A percentile compares a stretch with the other conserved stretches of the same genome.
These are phyloP conservation scores for Ascochyta pisi DNA, from an alignment of 2,329 filamentous ascomycete species.

Conservation along the genomic window DNA sequence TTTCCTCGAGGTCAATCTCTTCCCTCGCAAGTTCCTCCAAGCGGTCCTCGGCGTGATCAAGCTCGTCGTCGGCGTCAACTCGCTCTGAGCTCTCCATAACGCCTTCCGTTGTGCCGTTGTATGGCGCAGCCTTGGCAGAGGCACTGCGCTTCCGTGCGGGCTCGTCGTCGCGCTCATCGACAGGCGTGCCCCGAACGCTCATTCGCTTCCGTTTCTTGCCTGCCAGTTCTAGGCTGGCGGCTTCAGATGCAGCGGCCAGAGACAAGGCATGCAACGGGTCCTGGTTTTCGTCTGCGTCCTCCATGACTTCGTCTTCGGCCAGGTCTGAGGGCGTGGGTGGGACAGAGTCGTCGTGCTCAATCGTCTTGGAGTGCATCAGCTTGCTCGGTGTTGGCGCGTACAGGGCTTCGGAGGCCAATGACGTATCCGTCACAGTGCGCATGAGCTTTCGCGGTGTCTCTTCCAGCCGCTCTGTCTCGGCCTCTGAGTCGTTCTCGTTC, in stretches of 20 bases:
- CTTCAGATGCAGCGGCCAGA: slow-evolving; percentile 41
- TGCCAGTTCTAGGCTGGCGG: slow-evolving; percentile 37
- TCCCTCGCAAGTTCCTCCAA: slow-evolving; percentile 42
- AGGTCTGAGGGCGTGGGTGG: slow-evolving; percentile 37
- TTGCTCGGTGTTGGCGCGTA: slow-evolving; percentile 49
- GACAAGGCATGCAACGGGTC: slow-evolving; percentile 43
- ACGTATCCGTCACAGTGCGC: slow-evolving; percentile 43
- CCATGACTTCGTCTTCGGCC: slow-evolving; percentile 23
- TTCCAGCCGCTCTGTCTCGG: slow-evolving; percentile 92
- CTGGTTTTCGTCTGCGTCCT: slow-evolving; percentile 26
- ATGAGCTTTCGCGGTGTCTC: slow-evolving; percentile 76
- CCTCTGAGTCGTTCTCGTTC: slow-evolving; percentile 77
- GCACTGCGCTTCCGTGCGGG: slow-evolving; percentile 48
- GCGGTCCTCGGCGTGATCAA: slow-evolving; percentile 55
- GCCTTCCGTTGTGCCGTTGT: slow-evolving; percentile 42
- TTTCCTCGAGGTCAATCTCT: slow-evolving; percentile 43
- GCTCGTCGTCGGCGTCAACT: slow-evolving; percentile 56
- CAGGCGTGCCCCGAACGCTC: slow-evolving; percentile 48
- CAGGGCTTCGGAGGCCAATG: slow-evolving; percentile 41
- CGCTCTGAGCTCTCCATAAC: slow-evolving; percentile 38
- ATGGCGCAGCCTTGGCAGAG: slow-evolving; percentile 27
- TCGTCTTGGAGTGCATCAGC: slow-evolving; percentile 42
- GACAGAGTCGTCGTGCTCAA: slow-evolving; percentile 39
- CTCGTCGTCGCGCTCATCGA: slow-evolving; percentile 45
- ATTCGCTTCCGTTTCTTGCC: slow-evolving; percentile 56